Evolutionary conservation across 345 rosid species (phyloP).

Genomic region (Pseudoturritis turrita): DNA sequence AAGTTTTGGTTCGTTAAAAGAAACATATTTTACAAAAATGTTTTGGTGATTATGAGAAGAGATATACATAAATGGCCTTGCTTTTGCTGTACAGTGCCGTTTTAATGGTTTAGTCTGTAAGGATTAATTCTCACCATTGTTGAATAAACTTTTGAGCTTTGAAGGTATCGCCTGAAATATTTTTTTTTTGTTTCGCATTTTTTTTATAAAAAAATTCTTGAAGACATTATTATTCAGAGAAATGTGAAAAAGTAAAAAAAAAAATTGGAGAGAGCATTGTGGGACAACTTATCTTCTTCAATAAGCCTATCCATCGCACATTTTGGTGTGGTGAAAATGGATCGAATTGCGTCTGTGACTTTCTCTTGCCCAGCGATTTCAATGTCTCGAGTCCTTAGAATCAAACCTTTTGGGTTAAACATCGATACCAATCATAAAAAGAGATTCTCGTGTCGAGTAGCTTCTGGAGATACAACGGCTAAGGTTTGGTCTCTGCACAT

Average conservation of each 20-base stretch:
- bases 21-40: neutral
- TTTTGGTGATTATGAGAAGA: constrained; percentile 1
- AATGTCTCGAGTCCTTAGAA: constrained; percentile 19
- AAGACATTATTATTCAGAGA: neutral
- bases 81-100: constrained; percentile 21
- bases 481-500: constrained; percentile 37
- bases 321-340: constrained; percentile 23
- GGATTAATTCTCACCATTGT: neutral
- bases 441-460: constrained; percentile 37
- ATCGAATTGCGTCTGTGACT: constrained; percentile 41
- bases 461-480: constrained; percentile 27
- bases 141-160: neutral
- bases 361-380: constrained; percentile 31
- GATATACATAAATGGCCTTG: neutral
- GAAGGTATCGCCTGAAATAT: constrained; percentile 10
- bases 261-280: neutral
- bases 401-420: constrained; percentile 24
- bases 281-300: neutral
- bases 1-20: neutral
- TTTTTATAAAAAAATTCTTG: neutral
- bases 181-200: neutral
- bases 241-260: neutral
- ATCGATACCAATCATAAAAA: constrained; percentile 19
- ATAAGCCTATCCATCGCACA: neutral
- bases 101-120: neutral